Conservation (phyloP, 1,284 basidiomycete genomes). For the Microbotryum lychnidis-dioicae region DNA sequence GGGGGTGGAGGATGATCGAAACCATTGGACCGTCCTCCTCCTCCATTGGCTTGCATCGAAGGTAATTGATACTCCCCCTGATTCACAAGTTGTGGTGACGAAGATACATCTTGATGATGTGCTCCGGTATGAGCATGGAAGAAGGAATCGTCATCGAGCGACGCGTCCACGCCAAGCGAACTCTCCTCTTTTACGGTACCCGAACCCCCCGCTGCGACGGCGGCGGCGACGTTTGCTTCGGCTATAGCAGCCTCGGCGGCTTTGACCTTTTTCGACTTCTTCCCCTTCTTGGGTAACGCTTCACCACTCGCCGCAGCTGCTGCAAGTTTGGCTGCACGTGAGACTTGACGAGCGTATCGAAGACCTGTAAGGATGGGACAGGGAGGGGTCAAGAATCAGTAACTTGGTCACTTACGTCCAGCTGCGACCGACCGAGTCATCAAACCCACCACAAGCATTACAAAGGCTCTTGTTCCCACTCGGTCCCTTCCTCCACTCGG, state of each 20-base stretch:
- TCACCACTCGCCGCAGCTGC: slow-evolving; percentile 7
- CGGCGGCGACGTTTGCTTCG: not conserved
- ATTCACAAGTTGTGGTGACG: no score
- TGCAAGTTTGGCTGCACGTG: slow-evolving; percentile 19
- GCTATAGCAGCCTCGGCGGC: not conserved
- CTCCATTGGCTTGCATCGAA: no score
- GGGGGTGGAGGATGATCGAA: no score
- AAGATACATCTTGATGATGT: no score
- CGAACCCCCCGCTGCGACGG: not conserved
- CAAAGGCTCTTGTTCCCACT: slow-evolving; percentile 85
- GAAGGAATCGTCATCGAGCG: no score
- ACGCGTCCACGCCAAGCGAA: no score
- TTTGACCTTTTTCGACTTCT: slow-evolving; percentile 7
- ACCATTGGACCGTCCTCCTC: no score
- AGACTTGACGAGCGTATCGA: slow-evolving; percentile 23
- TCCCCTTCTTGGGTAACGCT: not conserved
- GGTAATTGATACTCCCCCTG: no score
- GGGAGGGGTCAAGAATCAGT: not conserved
- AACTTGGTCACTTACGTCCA: not conserved
- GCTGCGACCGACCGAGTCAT: slow-evolving; percentile 24
- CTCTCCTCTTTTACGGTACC: no score
- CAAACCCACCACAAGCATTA: slow-evolving; percentile 64
- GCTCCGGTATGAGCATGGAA: no score
- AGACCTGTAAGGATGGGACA: slow-evolving; percentile 7
- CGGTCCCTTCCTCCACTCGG: slow-evolving; percentile 81